phyloP scores from a whole-genome alignment of 495 filamentous ascomycete species.

The Bathelium albidoporum region DNA sequence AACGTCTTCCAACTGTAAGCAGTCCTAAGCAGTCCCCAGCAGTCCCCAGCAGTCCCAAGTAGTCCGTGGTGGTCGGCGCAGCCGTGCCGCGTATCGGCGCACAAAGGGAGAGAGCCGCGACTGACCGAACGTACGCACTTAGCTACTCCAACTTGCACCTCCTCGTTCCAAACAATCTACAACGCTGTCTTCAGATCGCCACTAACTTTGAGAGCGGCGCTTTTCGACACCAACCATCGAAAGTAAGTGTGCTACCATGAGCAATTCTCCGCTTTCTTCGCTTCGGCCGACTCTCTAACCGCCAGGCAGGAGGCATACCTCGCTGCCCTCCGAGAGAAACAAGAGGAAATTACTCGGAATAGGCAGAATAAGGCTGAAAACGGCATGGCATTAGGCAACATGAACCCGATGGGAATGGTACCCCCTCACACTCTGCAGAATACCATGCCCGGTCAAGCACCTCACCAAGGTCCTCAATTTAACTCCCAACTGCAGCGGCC shows the following conservation, averaged over 20 bases:
- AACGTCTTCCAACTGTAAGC: neutral
- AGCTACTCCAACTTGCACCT: neutral
- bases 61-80: no score
- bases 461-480: conserved; percentile 35
- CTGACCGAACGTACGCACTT: neutral
- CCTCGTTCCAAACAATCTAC: neutral
- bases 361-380: neutral
- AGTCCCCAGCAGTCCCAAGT: no score
- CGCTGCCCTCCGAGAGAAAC: neutral
- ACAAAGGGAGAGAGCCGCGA: neutral
- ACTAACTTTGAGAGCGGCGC: neutral
- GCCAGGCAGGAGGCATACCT: neutral
- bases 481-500: conserved; percentile 43
- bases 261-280: no score
- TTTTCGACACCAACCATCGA: neutral
- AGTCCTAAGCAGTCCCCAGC: no score
- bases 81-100: neutral
- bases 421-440: neutral
- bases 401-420: neutral
- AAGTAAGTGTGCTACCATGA: no score
- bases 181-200: neutral
- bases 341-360: neutral
- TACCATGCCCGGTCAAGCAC: neutral
- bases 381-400: neutral
- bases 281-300: neutral